phyloP scores from a whole-genome alignment of 106 monocot genomes.

The Dioscorea alata region DNA sequence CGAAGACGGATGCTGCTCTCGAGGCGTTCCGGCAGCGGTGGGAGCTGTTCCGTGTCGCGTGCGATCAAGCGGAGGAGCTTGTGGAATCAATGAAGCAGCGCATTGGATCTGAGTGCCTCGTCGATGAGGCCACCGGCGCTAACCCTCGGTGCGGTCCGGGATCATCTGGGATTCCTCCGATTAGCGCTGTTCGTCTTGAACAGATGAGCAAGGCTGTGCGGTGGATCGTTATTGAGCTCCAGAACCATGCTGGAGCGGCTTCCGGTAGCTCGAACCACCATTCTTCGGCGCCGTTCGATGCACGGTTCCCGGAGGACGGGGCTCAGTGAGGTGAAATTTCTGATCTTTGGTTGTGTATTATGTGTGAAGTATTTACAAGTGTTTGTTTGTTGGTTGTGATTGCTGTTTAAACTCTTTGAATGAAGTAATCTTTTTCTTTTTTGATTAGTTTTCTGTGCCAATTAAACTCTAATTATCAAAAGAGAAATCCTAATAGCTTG shows the following conservation, averaged over 20 bases:
- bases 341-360: no score
- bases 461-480: no score
- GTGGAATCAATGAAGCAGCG: slow-evolving; percentile 36
- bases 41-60: slow-evolving; percentile 39
- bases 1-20: slow-evolving; percentile 30
- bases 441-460: no score
- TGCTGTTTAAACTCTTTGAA: no score
- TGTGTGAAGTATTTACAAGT: no score
- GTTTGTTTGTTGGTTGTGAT: no score
- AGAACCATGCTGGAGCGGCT: slow-evolving; percentile 54
- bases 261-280: slow-evolving; percentile 10
- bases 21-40: slow-evolving; percentile 40
- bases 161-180: slow-evolving; percentile 59
- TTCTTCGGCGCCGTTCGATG: slow-evolving; percentile 48
- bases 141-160: slow-evolving; percentile 3
- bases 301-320: slow-evolving; percentile 66
- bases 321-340: slow-evolving; percentile 32
- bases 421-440: no score
- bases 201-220: slow-evolving; percentile 99
- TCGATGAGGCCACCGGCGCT: slow-evolving; percentile 38
- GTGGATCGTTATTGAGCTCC: slow-evolving; percentile 93
- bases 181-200: slow-evolving; percentile 91
- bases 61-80: slow-evolving; percentile 45
- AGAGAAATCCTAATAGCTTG: no score
- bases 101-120: slow-evolving; percentile 44